Evolutionary conservation across 768 basidiomycete genomes (phyloP), one percentile per base, ranked within the genome.

Genomic region (Lactarius sp.): DNA sequence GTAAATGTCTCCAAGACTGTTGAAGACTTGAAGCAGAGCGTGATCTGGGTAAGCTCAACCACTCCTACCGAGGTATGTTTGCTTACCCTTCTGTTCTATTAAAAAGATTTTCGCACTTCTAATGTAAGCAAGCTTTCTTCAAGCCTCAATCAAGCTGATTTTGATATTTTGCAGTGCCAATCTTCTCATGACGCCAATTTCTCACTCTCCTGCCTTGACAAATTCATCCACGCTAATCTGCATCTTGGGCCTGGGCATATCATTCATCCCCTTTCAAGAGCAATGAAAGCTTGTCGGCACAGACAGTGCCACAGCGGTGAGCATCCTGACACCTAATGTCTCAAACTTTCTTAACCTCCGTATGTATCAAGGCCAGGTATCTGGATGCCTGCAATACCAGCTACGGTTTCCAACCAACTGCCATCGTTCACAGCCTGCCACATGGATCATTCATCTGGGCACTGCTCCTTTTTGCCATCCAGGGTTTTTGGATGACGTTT

Each of bases 401-500:
- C 41, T 39, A 60, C n/a, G 59, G 64, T 27, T 65, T 60, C 50
- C 47, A 60, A 12, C 54, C 64, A 0, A 65, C 36, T 52, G 64
- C 64, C 4, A 52, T 65, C 14, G 64, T 60, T 31, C 64, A 65
- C 49, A 65, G 59, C 14, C 10, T 65, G 0, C 64, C 64, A 0
- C 22, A 39, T 7, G 64, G 27, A 18, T 44, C 12, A 7, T 65
- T 65, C 27, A 10, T 60, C 8, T 65, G 50, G 53, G 59, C 63
- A 1, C 37, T 13, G 33, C 14, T 65, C 4, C 50, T 65, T 16
- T 65, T 65, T n/a, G 14, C 27, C 1, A 41, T 65, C 1, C 59
- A 65, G 59, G 64, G 64, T 60, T 65, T 65, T 60, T 60, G 54
- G 53, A 20, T 65, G 41, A 8, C 54, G 0, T 51, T 60, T 27